Evolutionary conservation across 2,329 filamentous ascomycete species (phyloP).

Genomic region (Ophiostoma fasciatum): DNA sequence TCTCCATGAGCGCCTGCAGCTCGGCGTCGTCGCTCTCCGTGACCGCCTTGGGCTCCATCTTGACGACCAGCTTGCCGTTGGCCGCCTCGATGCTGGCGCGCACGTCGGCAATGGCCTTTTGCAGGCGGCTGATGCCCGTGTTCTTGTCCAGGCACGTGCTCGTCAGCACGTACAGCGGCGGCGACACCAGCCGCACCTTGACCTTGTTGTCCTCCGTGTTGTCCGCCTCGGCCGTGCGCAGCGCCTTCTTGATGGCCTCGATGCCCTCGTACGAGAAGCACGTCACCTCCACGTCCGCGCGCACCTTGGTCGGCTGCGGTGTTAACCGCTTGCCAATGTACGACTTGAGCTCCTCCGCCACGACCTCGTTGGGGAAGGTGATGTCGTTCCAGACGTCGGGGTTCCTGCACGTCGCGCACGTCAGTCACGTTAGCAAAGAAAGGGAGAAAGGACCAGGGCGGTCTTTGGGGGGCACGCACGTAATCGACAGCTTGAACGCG

Average conservation of each 20-base stretch:
- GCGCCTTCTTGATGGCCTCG: slow-evolving; percentile 88
- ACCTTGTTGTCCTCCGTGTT: slow-evolving; percentile 89
- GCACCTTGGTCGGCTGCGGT: slow-evolving; percentile 96
- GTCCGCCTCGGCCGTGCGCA: slow-evolving; percentile 79
- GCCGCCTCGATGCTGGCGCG: slow-evolving; percentile 62
- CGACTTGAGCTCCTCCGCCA: slow-evolving; percentile 77
- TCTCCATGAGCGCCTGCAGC: slow-evolving; percentile 96
- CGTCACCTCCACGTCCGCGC: slow-evolving; percentile 91
- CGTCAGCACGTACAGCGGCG: slow-evolving; percentile 90
- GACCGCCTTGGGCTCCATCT: slow-evolving; percentile 98
- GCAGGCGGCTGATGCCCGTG: slow-evolving; percentile 67
- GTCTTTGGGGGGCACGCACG: slow-evolving; percentile 51
- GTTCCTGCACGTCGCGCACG: slow-evolving; percentile 55
- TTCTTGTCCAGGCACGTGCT: slow-evolving; percentile 91
- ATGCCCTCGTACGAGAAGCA: slow-evolving; percentile 96
- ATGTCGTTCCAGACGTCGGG: slow-evolving; percentile 92
- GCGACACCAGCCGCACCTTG: slow-evolving; percentile 97
- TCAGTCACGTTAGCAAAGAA: slow-evolving; percentile 6
- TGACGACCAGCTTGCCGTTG: slow-evolving; percentile 70
- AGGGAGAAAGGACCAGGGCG: background rate
- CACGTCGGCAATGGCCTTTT: slow-evolving; percentile 83
- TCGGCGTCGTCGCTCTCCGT: slow-evolving; percentile 97
- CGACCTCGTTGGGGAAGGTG: slow-evolving; percentile 69
- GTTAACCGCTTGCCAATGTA: slow-evolving; percentile 97
- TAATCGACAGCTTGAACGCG: slow-evolving; percentile 98